phyloP scores from a whole-genome alignment of 768 basidiomycete genomes.

The Steccherinum ochraceum region DNA sequence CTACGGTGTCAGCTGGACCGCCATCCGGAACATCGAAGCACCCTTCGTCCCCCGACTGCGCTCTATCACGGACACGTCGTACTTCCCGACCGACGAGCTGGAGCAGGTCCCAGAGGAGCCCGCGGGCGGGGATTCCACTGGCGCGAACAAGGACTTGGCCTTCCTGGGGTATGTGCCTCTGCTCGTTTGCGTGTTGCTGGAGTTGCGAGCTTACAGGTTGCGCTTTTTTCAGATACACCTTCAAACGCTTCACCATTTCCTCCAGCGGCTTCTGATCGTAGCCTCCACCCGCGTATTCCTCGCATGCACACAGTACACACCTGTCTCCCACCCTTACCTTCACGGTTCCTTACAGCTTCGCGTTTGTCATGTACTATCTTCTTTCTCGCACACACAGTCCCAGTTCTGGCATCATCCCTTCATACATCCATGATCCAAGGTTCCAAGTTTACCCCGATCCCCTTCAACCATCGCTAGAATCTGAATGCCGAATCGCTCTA shows the following conservation, averaged over 20 bases:
- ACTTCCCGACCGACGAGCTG: constrained; percentile 93
- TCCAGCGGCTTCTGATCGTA: constrained; percentile 41
- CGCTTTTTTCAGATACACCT: constrained; percentile 58
- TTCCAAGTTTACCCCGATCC: too few species aligned
- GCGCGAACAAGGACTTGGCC: constrained; percentile 49
- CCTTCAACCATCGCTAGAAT: too few species aligned
- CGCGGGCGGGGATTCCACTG: constrained; percentile 29
- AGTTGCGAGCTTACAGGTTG: background rate
- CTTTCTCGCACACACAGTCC: too few species aligned
- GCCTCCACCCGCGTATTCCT: too few species aligned
- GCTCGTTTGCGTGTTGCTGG: background rate
- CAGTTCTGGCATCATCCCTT: too few species aligned
- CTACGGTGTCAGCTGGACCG: constrained; percentile 91
- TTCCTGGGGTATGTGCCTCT: constrained; percentile 44
- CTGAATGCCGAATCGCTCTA: too few species aligned
- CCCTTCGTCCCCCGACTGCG: constrained; percentile 95
- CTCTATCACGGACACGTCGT: constrained; percentile 94
- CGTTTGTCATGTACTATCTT: too few species aligned
- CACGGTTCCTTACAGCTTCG: too few species aligned
- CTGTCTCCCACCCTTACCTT: too few species aligned
- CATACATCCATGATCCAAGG: too few species aligned
- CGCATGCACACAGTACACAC: too few species aligned
- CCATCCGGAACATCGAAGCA: constrained; percentile 83
- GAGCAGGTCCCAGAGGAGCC: constrained; percentile 62
- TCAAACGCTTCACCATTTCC: constrained; percentile 69